phyloP scores from a whole-genome alignment of 2,329 filamentous ascomycete species.

The Paecilomyces sp. region DNA sequence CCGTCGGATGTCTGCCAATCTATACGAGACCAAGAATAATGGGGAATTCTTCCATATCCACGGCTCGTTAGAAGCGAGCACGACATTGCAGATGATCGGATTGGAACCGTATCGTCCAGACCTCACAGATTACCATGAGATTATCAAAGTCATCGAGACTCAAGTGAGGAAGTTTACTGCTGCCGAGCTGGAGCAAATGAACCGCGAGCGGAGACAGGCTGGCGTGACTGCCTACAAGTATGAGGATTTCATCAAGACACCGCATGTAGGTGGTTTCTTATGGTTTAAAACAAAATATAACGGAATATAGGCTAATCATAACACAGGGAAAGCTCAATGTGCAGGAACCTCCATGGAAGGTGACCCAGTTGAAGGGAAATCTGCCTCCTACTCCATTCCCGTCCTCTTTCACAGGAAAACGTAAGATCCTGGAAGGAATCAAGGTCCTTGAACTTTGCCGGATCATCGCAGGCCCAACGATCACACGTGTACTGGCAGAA shows the following conservation, averaged over 20 bases:
- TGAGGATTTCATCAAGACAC: conserved; percentile 52
- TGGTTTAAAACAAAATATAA: background rate
- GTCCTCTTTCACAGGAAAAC: conserved; percentile 18
- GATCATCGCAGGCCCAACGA: conserved; percentile 68
- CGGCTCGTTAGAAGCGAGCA: conserved; percentile 64
- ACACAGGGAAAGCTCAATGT: conserved; percentile 25
- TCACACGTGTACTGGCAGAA: conserved; percentile 64
- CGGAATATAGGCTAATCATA: background rate
- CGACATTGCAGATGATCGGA: conserved; percentile 63
- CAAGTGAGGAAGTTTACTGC: conserved; percentile 50
- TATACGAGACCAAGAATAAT: conserved; percentile 60
- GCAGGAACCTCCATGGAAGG: conserved; percentile 28
- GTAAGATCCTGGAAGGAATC: conserved; percentile 47
- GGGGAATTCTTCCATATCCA: conserved; percentile 70
- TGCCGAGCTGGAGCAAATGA: conserved; percentile 52
- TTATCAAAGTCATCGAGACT: conserved; percentile 53
- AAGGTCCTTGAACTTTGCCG: conserved; percentile 69
- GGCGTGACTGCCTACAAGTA: conserved; percentile 54
- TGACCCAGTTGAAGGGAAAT: conserved; percentile 21
- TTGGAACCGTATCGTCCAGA: conserved; percentile 56
- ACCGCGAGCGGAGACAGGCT: conserved; percentile 50
- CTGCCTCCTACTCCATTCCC: conserved; percentile 21
- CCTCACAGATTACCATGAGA: conserved; percentile 52
- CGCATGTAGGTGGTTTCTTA: conserved; percentile 37
- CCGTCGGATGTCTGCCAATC: conserved; percentile 63